Evolutionary conservation across 1,284 basidiomycete species (phyloP), one percentile per base, ranked within the genome.

Genomic region (Pseudozyma pruni): DNA sequence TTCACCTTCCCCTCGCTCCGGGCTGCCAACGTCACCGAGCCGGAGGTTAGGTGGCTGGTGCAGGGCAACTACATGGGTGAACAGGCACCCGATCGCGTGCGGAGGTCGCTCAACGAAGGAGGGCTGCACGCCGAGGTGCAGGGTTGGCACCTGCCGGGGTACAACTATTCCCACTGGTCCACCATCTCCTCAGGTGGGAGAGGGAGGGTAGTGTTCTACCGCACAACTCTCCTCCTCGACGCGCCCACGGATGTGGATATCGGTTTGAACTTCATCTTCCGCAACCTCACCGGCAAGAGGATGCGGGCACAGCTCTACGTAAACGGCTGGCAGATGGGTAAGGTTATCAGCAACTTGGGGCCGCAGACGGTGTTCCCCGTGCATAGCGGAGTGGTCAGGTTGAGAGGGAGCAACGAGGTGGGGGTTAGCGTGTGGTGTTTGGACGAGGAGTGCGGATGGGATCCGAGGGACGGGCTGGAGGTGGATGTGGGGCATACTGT

Each of bases 51-150:
- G 8, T 93, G 91, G 91, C 90, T 87, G 68, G 90, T 92, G 0
- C 90, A 91, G 83, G 91, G 91, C 34, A 92, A 92, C 79, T 73
- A 89, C 6, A 90, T 90, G 17, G 91, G 91, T 13, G 92, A 92
- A 2, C 60, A 89, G 87, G 61, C 91, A 85, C 83, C 89, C 85
- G 91, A 93, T 80, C 88, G 87, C 80, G 84, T 86, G 9, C 86
- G 90, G 32, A 88, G 88, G 39, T 75, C 90, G 14, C 84, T 91
- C 45, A 92, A 92, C 69, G 91, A 92, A 83, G 91, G 91, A 14
- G 91, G 91, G 4, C 85, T 91, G 8, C 90, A 87, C 55, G 90
- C 88, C 23, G 91, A 93, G 79, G 87, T 91, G 33, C 73, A 86
- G 60, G 91, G 91, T 13, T 92, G 91, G 90, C 91, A 92, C 81